phyloP scores from a whole-genome alignment of 2,329 filamentous ascomycete species.

The Monosporascus sp. region DNA sequence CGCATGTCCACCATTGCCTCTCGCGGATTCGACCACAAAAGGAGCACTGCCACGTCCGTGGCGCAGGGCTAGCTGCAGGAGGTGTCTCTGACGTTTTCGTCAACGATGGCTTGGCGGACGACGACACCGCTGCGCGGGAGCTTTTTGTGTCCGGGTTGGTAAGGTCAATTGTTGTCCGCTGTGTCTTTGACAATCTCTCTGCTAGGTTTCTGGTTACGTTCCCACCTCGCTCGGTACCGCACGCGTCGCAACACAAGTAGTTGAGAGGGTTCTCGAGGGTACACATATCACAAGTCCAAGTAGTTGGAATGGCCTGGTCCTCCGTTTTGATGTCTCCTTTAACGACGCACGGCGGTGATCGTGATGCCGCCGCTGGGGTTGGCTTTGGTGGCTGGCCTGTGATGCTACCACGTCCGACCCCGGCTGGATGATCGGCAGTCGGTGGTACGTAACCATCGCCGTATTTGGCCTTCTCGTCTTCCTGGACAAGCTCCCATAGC shows the following conservation, averaged over 20 bases:
- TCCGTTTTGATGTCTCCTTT: background rate
- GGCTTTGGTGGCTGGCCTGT: conserved; percentile 4
- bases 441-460: conserved; percentile 47
- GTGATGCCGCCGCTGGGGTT: background rate
- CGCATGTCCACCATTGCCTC: conserved; percentile 48
- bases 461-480: conserved; percentile 59
- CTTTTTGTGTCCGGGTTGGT: conserved; percentile 10
- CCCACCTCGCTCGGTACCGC: conserved; percentile 37
- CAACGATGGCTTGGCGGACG: background rate
- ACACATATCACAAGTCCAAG: conserved; percentile 51
- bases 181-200: conserved; percentile 12
- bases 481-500: conserved; percentile 78
- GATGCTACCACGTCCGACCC: conserved; percentile 28
- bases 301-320: conserved; percentile 7
- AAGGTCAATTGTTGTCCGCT: conserved; percentile 18
- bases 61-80: background rate
- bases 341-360: background rate
- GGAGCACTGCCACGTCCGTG: conserved; percentile 39
- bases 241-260: conserved; percentile 53
- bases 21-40: conserved; percentile 45
- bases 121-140: background rate
- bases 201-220: conserved; percentile 18
- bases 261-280: conserved; percentile 49
- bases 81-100: conserved; percentile 9
- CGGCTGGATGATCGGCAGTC: conserved; percentile 46